These are phyloP conservation scores for Exophiala xenobiotica DNA, from an alignment of 2,329 filamentous ascomycete genomes.

Conservation along the genomic window DNA sequence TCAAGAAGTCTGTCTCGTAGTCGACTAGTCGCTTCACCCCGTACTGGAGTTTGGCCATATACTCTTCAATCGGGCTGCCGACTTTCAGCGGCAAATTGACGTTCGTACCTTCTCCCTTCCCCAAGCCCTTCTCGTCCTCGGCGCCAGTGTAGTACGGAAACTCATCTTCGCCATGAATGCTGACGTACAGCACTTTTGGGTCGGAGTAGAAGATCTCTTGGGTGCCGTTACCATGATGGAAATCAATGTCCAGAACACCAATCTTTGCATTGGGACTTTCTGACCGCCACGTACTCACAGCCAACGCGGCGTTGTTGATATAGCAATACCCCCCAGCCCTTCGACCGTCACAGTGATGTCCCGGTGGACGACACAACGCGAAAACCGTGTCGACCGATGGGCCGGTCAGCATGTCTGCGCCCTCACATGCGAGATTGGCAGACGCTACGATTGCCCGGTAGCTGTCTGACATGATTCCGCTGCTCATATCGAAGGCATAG, in stretches of 20 bases:
- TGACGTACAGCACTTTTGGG: slow-evolving; percentile 34
- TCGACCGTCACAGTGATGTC: slow-evolving; percentile 30
- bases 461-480: slow-evolving; percentile 27
- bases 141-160: slow-evolving; percentile 35
- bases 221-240: slow-evolving; percentile 32
- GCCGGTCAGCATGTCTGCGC: slow-evolving; percentile 21
- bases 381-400: slow-evolving; percentile 23
- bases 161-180: slow-evolving; percentile 38
- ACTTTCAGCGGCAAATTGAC: slow-evolving; percentile 29
- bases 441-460: slow-evolving; percentile 28
- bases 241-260: slow-evolving; percentile 31
- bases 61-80: slow-evolving; percentile 24
- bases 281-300: slow-evolving; percentile 22
- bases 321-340: slow-evolving; percentile 32
- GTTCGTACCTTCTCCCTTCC: slow-evolving; percentile 22
- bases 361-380: slow-evolving; percentile 30
- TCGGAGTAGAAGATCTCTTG: slow-evolving; percentile 35
- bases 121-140: slow-evolving; percentile 19
- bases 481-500: slow-evolving; percentile 32
- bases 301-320: slow-evolving; percentile 30
- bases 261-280: slow-evolving; percentile 13
- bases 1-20: slow-evolving; percentile 24
- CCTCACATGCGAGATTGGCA: slow-evolving; percentile 29
- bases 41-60: slow-evolving; percentile 22
- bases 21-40: slow-evolving; percentile 17